These are phyloP conservation scores for Linnemannia zychae DNA, from an alignment of 192 early-diverging fungal species.

Conservation along the genomic window DNA sequence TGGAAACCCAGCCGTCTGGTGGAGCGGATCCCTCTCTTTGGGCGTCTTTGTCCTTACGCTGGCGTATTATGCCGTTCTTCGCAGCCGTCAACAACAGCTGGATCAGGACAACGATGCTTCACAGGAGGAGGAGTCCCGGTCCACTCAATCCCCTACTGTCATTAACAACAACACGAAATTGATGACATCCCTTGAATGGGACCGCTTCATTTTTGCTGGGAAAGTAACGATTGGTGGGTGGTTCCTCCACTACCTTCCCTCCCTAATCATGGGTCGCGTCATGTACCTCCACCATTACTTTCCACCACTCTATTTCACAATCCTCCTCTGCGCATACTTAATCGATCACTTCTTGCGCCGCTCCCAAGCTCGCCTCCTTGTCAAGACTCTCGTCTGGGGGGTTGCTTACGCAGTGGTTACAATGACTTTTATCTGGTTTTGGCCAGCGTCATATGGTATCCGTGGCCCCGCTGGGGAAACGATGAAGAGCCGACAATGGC, in stretches of 20 bases:
- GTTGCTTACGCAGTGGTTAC: conserved; percentile 44
- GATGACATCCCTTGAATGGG: conserved; percentile 66
- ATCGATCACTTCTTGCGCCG: conserved; percentile 75
- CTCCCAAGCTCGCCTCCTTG: neutral
- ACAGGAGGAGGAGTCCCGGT: neutral
- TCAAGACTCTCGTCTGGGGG: conserved; percentile 27
- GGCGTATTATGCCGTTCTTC: conserved; percentile 70
- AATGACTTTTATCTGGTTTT: conserved; percentile 57
- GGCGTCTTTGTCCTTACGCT: conserved; percentile 62
- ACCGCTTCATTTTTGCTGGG: conserved; percentile 75
- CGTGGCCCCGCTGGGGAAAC: conserved; percentile 63
- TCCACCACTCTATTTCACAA: conserved; percentile 93
- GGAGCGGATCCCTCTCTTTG: conserved; percentile 71
- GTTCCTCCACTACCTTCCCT: conserved; percentile 93
- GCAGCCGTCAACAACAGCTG: conserved; percentile 58
- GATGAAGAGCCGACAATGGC: conserved; percentile 55
- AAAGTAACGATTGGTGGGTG: conserved; percentile 86
- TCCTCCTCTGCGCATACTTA: conserved; percentile 79
- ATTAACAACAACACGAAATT: neutral
- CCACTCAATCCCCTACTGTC: neutral
- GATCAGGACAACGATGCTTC: neutral
- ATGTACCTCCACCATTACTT: conserved; percentile 98
- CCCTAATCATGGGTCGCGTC: conserved; percentile 95
- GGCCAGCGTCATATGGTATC: conserved; percentile 67
- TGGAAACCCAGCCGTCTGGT: conserved; percentile 94